phyloP scores from a whole-genome alignment of 1,284 basidiomycete species.

The Sanguinoderma infundibulare region DNA sequence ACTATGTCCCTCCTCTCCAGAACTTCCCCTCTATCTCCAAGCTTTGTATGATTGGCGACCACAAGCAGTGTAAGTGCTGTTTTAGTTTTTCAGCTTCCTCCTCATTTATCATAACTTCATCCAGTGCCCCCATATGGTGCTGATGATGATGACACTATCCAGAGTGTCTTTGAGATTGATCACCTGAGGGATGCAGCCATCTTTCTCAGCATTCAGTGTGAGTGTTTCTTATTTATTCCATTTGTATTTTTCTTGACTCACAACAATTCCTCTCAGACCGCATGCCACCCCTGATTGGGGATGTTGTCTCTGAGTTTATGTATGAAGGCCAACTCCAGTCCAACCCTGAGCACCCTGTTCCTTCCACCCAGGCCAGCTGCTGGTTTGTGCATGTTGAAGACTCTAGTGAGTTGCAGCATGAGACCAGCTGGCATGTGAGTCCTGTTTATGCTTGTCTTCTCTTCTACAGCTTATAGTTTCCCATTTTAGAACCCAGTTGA shows the following conservation, averaged over 20 bases:
- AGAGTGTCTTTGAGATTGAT: constrained; percentile 49
- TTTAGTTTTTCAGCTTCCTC: neutral
- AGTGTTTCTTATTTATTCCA: constrained; percentile 17
- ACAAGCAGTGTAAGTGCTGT: constrained; percentile 64
- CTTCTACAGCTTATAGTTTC: constrained; percentile 25
- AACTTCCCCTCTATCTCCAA: constrained; percentile 54
- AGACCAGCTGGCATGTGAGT: constrained; percentile 51
- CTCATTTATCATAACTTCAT: neutral
- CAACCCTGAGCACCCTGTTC: constrained; percentile 38
- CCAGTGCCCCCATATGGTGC: constrained; percentile 55
- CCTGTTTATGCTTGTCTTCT: neutral
- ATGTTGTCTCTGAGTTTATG: constrained; percentile 66
- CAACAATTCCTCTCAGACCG: constrained; percentile 53
- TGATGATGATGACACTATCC: constrained; percentile 43
- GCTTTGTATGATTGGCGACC: constrained; percentile 75
- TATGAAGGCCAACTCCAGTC: constrained; percentile 56
- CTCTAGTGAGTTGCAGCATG: constrained; percentile 43
- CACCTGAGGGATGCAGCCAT: constrained; percentile 39
- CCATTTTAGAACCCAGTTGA: constrained; percentile 49
- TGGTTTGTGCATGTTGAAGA: constrained; percentile 51
- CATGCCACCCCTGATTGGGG: constrained; percentile 79
- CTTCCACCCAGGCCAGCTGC: constrained; percentile 34
- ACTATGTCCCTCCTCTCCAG: constrained; percentile 59
- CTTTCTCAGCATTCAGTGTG: constrained; percentile 51
- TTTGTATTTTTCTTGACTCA: neutral